Evolutionary conservation across 768 basidiomycete species (phyloP), one percentile per base, ranked within the genome.

Genomic region (Mycena indigotica): DNA sequence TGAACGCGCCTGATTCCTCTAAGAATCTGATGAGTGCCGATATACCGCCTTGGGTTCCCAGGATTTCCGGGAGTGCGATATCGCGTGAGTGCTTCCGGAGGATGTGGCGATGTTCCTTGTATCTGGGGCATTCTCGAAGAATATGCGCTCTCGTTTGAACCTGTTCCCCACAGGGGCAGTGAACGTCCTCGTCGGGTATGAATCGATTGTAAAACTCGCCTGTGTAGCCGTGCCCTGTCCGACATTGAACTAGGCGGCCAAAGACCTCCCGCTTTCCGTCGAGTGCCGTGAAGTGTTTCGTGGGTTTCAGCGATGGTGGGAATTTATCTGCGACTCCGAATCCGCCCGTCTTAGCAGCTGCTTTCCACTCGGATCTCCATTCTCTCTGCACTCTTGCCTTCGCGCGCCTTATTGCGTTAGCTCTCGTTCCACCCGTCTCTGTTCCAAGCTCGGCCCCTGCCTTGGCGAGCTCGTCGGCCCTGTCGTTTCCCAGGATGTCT

Each of bases 401-500:
- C 4, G 60, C 28, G 8, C 58, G 38, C 1, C 62, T 51, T 6
- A 61, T 19, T 12, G 67, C 66, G 24, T 62, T 58, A 13, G 65
- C 28, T 15, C 59, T 46, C 5, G 65, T 63, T 15, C 46, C 39
- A 5, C 25, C 25, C 3, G 58, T 15, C 6, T 50, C 30, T 17
- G 50, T 26, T 4, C 41, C 32, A 2, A 61, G 56, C 3, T 40
- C n/a, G 1, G 61, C 63, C 19, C 62, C 67, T 58, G 56, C 24
- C 50, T 70, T 71, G 8, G 70, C 70, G 0, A 70, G 60, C 32
- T 56, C 28, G 25, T 70, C 66, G 1, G 61, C 68, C 15, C 60
- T 23, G n/a, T 69, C 66, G 30, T 69, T 69, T 17, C 66, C 70
- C 68, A 55, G 15, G 68, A n/a, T n/a, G n/a, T n/a, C n/a, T n/a